A percentile compares a stretch with the other conserved stretches of the same genome.
Conservation (phyloP, 2,329 filamentous ascomycete genomes). For the Fonsecaea erecta region DNA sequence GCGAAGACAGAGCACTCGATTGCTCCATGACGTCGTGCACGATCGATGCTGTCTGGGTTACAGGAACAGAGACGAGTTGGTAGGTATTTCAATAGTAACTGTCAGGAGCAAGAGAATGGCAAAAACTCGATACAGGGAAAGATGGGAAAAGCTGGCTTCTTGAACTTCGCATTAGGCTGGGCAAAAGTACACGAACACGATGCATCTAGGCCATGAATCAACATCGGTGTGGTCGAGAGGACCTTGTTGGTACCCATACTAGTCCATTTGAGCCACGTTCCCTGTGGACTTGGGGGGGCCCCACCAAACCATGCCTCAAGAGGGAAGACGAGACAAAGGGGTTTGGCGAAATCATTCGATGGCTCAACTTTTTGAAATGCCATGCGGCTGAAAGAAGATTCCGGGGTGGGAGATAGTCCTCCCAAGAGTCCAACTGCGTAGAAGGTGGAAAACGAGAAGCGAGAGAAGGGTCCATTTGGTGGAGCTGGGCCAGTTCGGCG, state of each 20-base stretch:
- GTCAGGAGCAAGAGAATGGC: conserved; percentile 2
- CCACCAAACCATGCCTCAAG: neutral
- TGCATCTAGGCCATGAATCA: conserved; percentile 24
- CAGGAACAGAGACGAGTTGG: neutral
- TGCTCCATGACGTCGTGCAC: conserved; percentile 4
- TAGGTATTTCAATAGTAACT: neutral
- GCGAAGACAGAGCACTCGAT: conserved; percentile 23
- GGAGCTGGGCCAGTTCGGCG: conserved; percentile 2
- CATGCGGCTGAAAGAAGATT: conserved; percentile 28
- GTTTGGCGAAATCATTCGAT: conserved; percentile 6
- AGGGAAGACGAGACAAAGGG: conserved; percentile 14
- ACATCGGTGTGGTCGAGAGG: conserved; percentile 11
- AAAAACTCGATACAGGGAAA: neutral
- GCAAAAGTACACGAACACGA: conserved; percentile 12
- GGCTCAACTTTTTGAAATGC: neutral
- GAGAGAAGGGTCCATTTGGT: neutral
- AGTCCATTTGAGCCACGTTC: conserved; percentile 24
- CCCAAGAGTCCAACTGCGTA: neutral
- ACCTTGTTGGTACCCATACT: neutral
- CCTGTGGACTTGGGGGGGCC: conserved; percentile 7
- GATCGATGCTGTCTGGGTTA: neutral
- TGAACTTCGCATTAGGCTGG: conserved; percentile 18
- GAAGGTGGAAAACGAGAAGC: conserved; percentile 5
- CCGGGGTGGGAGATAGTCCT: neutral
- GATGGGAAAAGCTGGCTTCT: conserved; percentile 15